Base-by-base conservation (phyloP, 139 green algal genomes). In the Picochlorum sp. region DNA sequence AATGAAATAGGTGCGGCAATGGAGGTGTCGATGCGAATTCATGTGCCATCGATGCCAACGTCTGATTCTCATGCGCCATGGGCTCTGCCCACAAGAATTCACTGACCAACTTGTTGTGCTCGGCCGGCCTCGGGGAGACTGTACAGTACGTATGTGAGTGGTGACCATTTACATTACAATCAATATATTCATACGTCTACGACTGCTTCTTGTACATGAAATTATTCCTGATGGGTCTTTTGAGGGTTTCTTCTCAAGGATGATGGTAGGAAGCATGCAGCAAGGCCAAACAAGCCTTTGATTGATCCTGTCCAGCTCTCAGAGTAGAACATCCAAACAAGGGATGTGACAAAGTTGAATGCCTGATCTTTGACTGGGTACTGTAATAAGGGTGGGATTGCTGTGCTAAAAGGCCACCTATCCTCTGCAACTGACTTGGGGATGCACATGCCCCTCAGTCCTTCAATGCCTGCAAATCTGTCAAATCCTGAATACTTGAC, bases 401-500 rank as follows among this genome's bases (percentile, higher is more conserved):
- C 70, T 18, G 88, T 95, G 18, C 77, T 81, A 76, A 98, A 90
- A 3, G 63, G 57, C 58, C 62, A 82, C 47, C 75, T 63, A 75
- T 98, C 92, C 73, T 97, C 85, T 2, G 67, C 77, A 32, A 97
- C 87, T 28, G 91, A 68, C 79, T 87, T 95, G 57, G 82, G 70
- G 10, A 88, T 64, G 59, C 86, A 95, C 67, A 96, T 74, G n/a
- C 83, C 91, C 11, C 91, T 83, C 57, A 98, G 79, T 11, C 93
- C 93, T 71, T 98, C 93, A 4, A 98, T 73, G 32, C 92, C 91
- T 6, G 70, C 86, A 80, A 97, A 98, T 45, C 90, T 80, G 63
- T 92, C 93, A 74, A 97, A 98, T 51, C 93, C 93, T 41, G 72
- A 88, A 44, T 94, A 79, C 80, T 97, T 97, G 26, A 98, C 90